A percentile compares a stretch with the other conserved stretches of the same genome.
Evolutionary conservation across 306 rosid genomes (phyloP).

Genomic region (Dalbergia oliveri): DNA sequence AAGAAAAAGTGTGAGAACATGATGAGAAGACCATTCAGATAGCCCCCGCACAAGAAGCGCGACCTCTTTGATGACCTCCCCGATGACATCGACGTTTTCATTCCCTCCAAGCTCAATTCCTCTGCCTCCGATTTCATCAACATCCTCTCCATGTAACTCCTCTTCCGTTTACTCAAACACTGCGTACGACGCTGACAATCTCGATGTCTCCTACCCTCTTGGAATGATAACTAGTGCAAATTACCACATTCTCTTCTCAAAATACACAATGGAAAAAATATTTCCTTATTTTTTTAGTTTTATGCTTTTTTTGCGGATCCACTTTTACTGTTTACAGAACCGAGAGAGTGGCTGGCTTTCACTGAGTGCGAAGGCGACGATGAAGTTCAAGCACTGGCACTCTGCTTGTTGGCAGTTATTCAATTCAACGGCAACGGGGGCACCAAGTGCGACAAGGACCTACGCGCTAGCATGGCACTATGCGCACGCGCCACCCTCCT

Average conservation of each 20-base stretch:
- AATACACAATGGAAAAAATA: background rate
- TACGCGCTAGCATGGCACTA: slow-evolving; percentile 75
- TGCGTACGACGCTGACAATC: slow-evolving; percentile 78
- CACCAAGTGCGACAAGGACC: slow-evolving; percentile 65
- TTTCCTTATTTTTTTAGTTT: no score
- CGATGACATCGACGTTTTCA: slow-evolving; percentile 69
- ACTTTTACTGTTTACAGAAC: slow-evolving; percentile 81
- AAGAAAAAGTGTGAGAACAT: background rate
- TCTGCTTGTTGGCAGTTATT: slow-evolving; percentile 83
- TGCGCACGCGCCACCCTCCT: slow-evolving; percentile 75
- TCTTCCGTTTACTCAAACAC: slow-evolving; percentile 57
- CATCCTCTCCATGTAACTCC: slow-evolving; percentile 63
- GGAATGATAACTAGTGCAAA: slow-evolving; percentile 71
- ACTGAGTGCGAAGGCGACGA: slow-evolving; percentile 81
- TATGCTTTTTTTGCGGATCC: slow-evolving; percentile 60
- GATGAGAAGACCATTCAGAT: slow-evolving; percentile 49
- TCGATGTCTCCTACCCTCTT: slow-evolving; percentile 80
- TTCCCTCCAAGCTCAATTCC: slow-evolving; percentile 76
- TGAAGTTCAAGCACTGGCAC: slow-evolving; percentile 71
- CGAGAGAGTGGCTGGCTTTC: slow-evolving; percentile 70
- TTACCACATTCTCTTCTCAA: background rate
- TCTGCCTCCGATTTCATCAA: slow-evolving; percentile 67
- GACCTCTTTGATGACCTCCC: slow-evolving; percentile 71
- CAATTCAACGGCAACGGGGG: slow-evolving; percentile 97
- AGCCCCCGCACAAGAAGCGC: slow-evolving; percentile 1